These are phyloP conservation scores for Claviceps sp. DNA, from an alignment of 2,329 filamentous ascomycete genomes.

Conservation along the genomic window DNA sequence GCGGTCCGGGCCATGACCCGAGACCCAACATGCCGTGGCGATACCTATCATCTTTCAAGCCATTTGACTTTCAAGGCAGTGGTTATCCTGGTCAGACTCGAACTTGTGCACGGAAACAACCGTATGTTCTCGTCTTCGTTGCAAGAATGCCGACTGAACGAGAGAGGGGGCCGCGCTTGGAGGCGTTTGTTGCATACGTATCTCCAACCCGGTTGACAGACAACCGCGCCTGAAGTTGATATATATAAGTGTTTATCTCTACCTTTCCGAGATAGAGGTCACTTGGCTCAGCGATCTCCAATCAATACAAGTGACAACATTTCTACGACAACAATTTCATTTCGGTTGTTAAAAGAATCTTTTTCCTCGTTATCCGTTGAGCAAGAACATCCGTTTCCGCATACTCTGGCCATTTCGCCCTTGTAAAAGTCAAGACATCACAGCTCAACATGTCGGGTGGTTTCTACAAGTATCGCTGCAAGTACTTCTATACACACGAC, in stretches of 20 bases:
- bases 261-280: neutral
- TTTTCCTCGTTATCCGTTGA: neutral
- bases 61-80: neutral
- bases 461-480: slow-evolving; percentile 42
- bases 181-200: neutral
- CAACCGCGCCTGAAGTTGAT: neutral
- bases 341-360: neutral
- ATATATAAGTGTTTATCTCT: neutral
- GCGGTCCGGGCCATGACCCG: neutral
- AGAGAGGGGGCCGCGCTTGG: too few species aligned
- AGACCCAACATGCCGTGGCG: neutral
- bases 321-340: neutral
- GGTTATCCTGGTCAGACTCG: neutral
- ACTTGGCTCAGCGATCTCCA: neutral
- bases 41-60: neutral
- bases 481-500: slow-evolving; percentile 38
- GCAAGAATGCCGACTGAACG: slow-evolving; percentile 2
- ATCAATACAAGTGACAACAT: neutral
- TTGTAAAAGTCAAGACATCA: neutral
- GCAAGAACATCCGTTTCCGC: neutral
- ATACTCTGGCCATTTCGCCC: too few species aligned
- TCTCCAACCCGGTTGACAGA: neutral
- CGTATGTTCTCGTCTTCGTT: neutral
- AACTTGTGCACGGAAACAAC: slow-evolving; percentile 7
- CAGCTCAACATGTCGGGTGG: slow-evolving; percentile 20